phyloP scores from a whole-genome alignment of 2,329 filamentous ascomycete species.

The Coniella lustricola region DNA sequence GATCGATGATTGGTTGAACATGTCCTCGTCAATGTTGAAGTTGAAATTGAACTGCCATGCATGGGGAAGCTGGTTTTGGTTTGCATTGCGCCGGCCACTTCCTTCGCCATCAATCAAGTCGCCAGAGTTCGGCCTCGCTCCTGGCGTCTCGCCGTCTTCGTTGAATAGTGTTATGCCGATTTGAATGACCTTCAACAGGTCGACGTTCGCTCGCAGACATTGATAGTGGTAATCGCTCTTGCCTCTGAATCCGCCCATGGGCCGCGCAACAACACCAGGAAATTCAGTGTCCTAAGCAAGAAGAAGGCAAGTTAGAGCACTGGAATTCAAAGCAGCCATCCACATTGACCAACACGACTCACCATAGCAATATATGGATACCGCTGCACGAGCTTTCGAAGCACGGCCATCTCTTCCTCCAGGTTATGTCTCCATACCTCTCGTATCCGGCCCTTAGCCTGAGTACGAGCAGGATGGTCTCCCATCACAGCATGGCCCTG shows the following conservation, averaged over 20 bases:
- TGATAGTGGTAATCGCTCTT: constrained; percentile 99
- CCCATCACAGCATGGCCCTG: constrained; percentile 32
- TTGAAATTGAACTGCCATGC: constrained; percentile 99
- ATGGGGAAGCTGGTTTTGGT: constrained; percentile 59
- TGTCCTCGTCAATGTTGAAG: constrained; percentile 89
- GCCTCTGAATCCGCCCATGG: constrained; percentile 88
- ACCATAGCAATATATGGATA: constrained; percentile 99
- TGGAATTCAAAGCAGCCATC: background rate
- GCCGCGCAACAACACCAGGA: constrained; percentile 91
- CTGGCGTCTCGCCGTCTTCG: constrained; percentile 79
- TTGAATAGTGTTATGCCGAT: constrained; percentile 92
- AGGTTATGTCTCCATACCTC: constrained; percentile 95
- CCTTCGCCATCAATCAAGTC: constrained; percentile 34
- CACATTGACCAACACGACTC: constrained; percentile 30
- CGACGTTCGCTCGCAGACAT: constrained; percentile 92
- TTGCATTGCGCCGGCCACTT: constrained; percentile 32
- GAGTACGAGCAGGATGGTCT: constrained; percentile 47
- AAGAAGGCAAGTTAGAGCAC: constrained; percentile 3
- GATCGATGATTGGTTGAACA: constrained; percentile 95
- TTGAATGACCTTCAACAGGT: constrained; percentile 95
- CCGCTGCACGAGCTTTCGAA: constrained; percentile 78
- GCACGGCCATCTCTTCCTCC: constrained; percentile 78
- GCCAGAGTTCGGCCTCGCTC: constrained; percentile 52
- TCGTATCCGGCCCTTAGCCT: constrained; percentile 73
- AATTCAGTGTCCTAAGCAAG: constrained; percentile 82